phyloP scores from a whole-genome alignment of 208 protist genomes.

The Leishmania tarentolae region DNA sequence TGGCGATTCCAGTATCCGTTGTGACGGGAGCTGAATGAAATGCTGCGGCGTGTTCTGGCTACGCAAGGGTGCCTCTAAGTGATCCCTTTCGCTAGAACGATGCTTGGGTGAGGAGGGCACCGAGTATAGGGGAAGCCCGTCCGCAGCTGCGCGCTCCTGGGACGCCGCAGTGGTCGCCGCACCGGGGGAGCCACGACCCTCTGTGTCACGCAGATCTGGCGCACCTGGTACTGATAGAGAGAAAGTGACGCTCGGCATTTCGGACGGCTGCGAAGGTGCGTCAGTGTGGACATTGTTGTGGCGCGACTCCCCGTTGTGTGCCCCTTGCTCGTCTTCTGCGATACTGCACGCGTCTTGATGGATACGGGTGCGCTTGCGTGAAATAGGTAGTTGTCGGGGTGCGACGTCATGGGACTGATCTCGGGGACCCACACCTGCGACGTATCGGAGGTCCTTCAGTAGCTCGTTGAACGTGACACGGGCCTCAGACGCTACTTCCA shows the following conservation, averaged over 20 bases:
- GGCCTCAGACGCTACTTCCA: conserved; percentile 20
- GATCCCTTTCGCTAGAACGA: background rate
- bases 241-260: background rate
- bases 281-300: too few relatives aligned
- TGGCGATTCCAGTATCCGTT: background rate
- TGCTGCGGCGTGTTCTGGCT: background rate
- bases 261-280: background rate
- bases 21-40: background rate
- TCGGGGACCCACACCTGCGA: background rate
- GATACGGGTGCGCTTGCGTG: conserved; percentile 7
- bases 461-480: conserved; percentile 24
- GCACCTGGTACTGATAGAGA: background rate
- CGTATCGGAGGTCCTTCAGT: conserved; percentile 25
- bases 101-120: background rate
- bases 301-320: background rate
- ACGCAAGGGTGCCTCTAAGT: background rate
- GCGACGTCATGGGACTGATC: too few relatives aligned
- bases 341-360: background rate
- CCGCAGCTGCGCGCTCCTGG: conserved; percentile 1
- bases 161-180: background rate
- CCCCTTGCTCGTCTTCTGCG: background rate
- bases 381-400: background rate
- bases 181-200: background rate
- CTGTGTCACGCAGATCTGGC: background rate
- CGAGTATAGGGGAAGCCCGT: background rate